These are phyloP conservation scores for Arctostaphylos glauca DNA, from an alignment of 148 eudicot species.

Conservation along the genomic window DNA sequence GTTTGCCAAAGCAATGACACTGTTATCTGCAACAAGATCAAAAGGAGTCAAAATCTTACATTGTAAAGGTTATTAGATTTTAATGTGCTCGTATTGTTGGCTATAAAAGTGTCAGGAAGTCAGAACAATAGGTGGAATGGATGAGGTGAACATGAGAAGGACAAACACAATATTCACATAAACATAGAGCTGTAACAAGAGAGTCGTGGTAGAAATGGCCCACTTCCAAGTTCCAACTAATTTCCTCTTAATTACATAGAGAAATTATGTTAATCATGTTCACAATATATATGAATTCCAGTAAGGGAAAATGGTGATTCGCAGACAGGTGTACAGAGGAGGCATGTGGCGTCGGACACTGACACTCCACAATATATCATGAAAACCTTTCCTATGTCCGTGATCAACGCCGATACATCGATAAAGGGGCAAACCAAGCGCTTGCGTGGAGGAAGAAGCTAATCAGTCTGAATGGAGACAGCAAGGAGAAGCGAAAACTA, in stretches of 20 bases:
- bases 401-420: too few species aligned
- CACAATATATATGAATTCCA: background rate
- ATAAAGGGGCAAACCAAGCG: too few species aligned
- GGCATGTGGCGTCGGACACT: too few species aligned
- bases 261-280: background rate
- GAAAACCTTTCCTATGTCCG: too few species aligned
- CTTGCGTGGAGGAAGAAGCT: too few species aligned
- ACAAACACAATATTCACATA: background rate
- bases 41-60: background rate
- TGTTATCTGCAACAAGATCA: slow-evolving; percentile 59
- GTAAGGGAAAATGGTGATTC: background rate
- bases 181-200: background rate
- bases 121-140: background rate
- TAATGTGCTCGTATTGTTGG: background rate
- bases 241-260: background rate
- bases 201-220: background rate
- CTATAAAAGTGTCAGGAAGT: background rate
- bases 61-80: background rate
- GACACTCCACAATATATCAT: too few species aligned
- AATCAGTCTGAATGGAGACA: too few species aligned
- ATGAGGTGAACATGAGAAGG: background rate
- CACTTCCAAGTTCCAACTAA: background rate
- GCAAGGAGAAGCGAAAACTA: too few species aligned
- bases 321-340: background rate
- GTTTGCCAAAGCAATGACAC: slow-evolving; percentile 86